Evolutionary conservation across 2,329 filamentous ascomycete species (phyloP).

Genomic region (Tolypocladium cylindrosporum): DNA sequence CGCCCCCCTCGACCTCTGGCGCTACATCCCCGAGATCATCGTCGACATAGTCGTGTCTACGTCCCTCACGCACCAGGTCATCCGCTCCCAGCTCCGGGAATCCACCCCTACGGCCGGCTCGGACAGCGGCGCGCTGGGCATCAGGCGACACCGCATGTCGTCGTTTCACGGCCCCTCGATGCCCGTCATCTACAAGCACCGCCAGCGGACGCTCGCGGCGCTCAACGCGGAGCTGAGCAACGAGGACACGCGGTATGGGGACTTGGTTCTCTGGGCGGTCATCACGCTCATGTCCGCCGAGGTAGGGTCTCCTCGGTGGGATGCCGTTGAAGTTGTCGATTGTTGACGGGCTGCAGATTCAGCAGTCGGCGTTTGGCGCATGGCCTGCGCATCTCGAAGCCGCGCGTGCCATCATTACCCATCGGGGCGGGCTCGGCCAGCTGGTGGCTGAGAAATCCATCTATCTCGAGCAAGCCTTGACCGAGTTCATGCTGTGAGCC

Average conservation of each 20-base stretch:
- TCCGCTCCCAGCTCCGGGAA: neutral
- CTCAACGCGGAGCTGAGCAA: conserved; percentile 3
- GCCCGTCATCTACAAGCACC: conserved; percentile 3
- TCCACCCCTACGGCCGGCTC: neutral
- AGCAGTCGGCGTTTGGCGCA: conserved; percentile 7
- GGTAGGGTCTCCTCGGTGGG: neutral
- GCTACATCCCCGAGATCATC: conserved; percentile 5
- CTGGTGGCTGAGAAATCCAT: too few relatives aligned
- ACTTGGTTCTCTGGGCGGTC: conserved; percentile 2
- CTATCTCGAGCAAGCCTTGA: too few relatives aligned
- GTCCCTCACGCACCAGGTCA: conserved; percentile 4
- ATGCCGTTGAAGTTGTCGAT: neutral
- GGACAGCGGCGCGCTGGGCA: neutral
- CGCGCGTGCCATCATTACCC: conserved; percentile 5
- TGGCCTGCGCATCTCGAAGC: conserved; percentile 6
- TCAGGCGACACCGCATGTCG: conserved; percentile 1
- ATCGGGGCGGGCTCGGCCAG: neutral
- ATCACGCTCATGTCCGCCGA: conserved; percentile 3
- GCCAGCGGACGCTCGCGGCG: conserved; percentile 2
- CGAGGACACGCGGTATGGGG: conserved; percentile 1
- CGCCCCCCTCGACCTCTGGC: conserved; percentile 1
- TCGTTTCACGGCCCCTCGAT: conserved; percentile 2
- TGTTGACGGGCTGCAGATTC: neutral
- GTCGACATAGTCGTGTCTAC: conserved; percentile 3
- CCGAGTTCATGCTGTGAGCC: too few relatives aligned